Evolutionary conservation across 2,329 filamentous ascomycete genomes (phyloP), one percentile per base, ranked within the genome.

Genomic region (Penicillium oxalicum): DNA sequence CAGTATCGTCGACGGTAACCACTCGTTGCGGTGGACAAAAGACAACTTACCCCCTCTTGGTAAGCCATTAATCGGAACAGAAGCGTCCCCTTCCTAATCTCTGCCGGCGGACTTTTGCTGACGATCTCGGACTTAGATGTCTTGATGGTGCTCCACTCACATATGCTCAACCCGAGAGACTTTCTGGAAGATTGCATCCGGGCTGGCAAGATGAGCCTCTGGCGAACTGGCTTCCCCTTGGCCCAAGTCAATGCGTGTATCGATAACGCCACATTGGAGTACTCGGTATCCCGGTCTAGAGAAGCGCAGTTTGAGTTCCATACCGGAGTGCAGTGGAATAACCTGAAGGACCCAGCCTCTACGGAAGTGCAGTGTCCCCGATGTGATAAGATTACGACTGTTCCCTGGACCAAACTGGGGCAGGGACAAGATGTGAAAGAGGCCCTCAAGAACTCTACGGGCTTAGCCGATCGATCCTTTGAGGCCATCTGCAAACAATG

Each of bases 371-470:
- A 64, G 6, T 88, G 84, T 53, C 80, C 81, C 0, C 63, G 59
- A 35, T 88, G 84, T 56, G 55, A 55, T 0, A 59, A 54, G 1
- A 25, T 18, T 0, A 58, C 75, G 8, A 36, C 64, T 0, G 70
- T 81, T 5, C 77, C 76, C 0, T 88, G 83, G 84, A 86, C 83
- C 32, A 69, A 73, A 7, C 59, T 67, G 3, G 49, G 56, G 1
- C 52, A 56, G 2, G 50, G 51, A 7, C 47, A 38, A 2, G 38
- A 40, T 4, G 18, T 57, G 7, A 52, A 63, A 32, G 29, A 48
- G 12, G 50, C 62, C 25, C 61, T 61, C 50, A 48, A 51, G 40
- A 33, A 52, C 4, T 45, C 53, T 34, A 52, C 48, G 29, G 67
- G 66, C 27, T 68, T 59, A 43, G 64, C 66, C 1, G 68, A 70